Evolutionary conservation across 352 stramenopile species (phyloP), one percentile per base, ranked within the genome.

Genomic region (Globisporangium okanoganense): DNA sequence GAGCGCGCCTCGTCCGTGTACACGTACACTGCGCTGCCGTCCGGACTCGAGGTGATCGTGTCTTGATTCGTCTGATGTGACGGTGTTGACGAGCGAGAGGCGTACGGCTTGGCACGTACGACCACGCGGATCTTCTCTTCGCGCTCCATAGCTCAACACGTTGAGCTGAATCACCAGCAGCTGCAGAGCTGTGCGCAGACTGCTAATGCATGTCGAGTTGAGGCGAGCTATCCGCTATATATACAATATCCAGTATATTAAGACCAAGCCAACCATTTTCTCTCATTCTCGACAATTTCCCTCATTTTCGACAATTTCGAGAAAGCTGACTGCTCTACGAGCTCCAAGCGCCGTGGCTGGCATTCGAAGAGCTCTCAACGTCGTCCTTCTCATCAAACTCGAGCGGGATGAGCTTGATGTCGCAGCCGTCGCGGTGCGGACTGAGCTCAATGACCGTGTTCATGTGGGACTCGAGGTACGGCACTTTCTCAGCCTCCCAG

Each of bases 391-490:
- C 65, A 48, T 79, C 65, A 45, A 87, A 78, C 38, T 94, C 78
- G 33, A 94, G 76, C 24, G 83, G 77, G 59, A 92, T 83, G 60
- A 82, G 71, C 71, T 94, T 88, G 63, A 92, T 92, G 62, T 92
- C 82, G 58, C 85, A 94, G 44, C 85, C 85, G 59, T 90, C 85
- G 56, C 82, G 85, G 63, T 94, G 82, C n/a, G 85, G 85, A 27
- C 70, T 91, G 31, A 94, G 69, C 64, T 94, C 80, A 35, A 92
- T 87, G 9, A 94, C 76, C 2, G 78, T 90, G 69, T 86, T 76
- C 54, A 79, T 61, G 58, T 88, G 82, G 16, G 79, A 81, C 56
- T 91, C 70, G 45, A 92, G 60, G 63, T 89, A 71, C 56, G 85
- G 85, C 56, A 94, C 80, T 43, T 89, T 83, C 29, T 79, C 68